phyloP scores from a whole-genome alignment of 805 yeast species.

The Grigorovia humatica region DNA sequence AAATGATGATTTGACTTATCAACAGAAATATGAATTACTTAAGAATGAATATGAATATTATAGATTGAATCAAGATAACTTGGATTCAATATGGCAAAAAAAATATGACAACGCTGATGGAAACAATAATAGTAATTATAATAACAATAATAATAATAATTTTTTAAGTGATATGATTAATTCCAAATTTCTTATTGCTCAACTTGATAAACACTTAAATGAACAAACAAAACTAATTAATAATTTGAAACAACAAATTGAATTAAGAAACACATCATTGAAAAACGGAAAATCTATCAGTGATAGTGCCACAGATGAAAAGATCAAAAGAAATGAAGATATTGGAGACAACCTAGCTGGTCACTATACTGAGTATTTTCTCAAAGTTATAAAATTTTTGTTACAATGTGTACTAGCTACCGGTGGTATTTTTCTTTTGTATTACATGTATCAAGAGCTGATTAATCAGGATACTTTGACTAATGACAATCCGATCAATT shows the following conservation, averaged over 20 bases:
- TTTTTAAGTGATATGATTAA: background rate
- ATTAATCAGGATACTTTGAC: background rate
- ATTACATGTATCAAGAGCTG: background rate
- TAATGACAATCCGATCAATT: background rate
- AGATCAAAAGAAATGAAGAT: background rate
- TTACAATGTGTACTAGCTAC: background rate
- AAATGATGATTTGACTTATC: slow-evolving; percentile 13
- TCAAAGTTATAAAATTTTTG: background rate
- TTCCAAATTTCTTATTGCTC: slow-evolving; percentile 23
- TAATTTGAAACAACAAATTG: slow-evolving; percentile 13
- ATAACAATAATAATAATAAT: background rate
- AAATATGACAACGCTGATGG: background rate
- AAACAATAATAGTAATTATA: background rate
- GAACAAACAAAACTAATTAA: slow-evolving; percentile 21
- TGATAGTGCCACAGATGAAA: background rate
- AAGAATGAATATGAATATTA: slow-evolving; percentile 23
- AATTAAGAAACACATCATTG: background rate
- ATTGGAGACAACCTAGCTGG: background rate
- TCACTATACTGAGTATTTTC: too few species aligned
- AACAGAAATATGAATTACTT: slow-evolving; percentile 20
- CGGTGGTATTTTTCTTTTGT: background rate
- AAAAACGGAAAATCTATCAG: background rate
- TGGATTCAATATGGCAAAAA: too few species aligned
- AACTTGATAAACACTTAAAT: slow-evolving; percentile 20
- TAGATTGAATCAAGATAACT: slow-evolving; percentile 12